phyloP scores from a whole-genome alignment of 1,284 basidiomycete genomes.

The Microstroma glucosiphilum region DNA sequence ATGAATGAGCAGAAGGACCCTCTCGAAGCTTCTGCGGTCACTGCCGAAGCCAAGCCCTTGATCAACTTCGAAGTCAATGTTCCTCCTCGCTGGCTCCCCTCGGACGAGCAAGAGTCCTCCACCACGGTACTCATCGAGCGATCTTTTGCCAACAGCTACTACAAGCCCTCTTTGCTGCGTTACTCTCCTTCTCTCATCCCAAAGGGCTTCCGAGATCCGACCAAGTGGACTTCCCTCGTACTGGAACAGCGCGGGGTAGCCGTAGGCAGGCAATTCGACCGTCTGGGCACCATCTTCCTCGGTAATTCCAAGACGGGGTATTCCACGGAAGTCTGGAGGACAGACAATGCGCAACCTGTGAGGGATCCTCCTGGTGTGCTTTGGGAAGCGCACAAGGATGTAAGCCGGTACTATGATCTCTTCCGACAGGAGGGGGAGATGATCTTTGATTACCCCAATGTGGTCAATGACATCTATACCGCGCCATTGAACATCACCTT shows the following conservation, averaged over 20 bases:
- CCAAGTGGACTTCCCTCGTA: constrained; percentile 23
- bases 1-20: too few relatives aligned
- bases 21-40: too few relatives aligned
- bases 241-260: constrained; percentile 21
- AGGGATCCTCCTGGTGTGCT: constrained; percentile 15
- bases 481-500: constrained; percentile 20
- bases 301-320: constrained; percentile 19
- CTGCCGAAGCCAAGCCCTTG: not conserved
- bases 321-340: constrained; percentile 30
- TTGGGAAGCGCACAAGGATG: constrained; percentile 28
- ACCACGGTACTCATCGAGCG: constrained; percentile 22
- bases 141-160: constrained; percentile 30
- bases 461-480: constrained; percentile 32
- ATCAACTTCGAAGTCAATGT: constrained; percentile 14
- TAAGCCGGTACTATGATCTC: constrained; percentile 26
- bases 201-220: constrained; percentile 18
- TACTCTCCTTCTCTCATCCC: constrained; percentile 17
- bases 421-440: constrained; percentile 19
- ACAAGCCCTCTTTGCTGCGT: constrained; percentile 18
- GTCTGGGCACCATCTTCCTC: constrained; percentile 25
- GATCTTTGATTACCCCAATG: constrained; percentile 35
- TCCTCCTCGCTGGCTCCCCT: constrained; percentile 11
- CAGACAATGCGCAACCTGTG: constrained; percentile 36
- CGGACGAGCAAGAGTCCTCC: not conserved
- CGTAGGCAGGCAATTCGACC: constrained; percentile 30